phyloP scores from a whole-genome alignment of 208 protist species.

The Acanthamoeba lenticulata region DNA sequence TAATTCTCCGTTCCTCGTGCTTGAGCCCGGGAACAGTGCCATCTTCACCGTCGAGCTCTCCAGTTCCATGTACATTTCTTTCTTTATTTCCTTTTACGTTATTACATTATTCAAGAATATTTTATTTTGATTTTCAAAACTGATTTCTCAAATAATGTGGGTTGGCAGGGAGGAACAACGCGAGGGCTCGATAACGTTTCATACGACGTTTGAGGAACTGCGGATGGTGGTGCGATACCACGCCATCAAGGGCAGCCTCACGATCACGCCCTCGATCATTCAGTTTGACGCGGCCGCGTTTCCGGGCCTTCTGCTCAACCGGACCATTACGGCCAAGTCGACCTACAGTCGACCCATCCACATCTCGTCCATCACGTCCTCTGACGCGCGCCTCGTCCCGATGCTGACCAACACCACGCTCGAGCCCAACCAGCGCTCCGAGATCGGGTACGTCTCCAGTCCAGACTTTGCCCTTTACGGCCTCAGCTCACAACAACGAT shows the following conservation, averaged over 20 bases:
- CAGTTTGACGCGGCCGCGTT: conserved; percentile 12
- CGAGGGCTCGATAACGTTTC: background rate
- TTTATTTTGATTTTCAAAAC: too few species aligned
- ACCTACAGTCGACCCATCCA: conserved; percentile 61
- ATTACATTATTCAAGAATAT: too few species aligned
- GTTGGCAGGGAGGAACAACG: conserved; percentile 1
- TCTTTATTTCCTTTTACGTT: background rate
- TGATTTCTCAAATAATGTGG: background rate
- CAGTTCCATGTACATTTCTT: background rate
- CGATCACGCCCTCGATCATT: conserved; percentile 54
- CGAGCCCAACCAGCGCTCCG: background rate
- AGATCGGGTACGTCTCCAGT: conserved; percentile 32
- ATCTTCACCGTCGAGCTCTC: conserved; percentile 62
- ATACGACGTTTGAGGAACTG: conserved; percentile 29
- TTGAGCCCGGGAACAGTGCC: conserved; percentile 60
- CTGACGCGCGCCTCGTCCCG: conserved; percentile 21
- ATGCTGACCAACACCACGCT: conserved; percentile 15
- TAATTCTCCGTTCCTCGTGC: conserved; percentile 30
- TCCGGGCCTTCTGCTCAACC: conserved; percentile 29
- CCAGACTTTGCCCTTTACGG: background rate
- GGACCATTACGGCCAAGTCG: conserved; percentile 39
- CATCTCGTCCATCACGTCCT: conserved; percentile 58
- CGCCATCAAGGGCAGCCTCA: conserved; percentile 30
- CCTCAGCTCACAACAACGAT: background rate
- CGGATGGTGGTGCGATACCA: conserved; percentile 29